A percentile compares a stretch with the other conserved stretches of the same genome.
Conservation (phyloP, 805 yeast species). For the Pichia deserticola region DNA sequence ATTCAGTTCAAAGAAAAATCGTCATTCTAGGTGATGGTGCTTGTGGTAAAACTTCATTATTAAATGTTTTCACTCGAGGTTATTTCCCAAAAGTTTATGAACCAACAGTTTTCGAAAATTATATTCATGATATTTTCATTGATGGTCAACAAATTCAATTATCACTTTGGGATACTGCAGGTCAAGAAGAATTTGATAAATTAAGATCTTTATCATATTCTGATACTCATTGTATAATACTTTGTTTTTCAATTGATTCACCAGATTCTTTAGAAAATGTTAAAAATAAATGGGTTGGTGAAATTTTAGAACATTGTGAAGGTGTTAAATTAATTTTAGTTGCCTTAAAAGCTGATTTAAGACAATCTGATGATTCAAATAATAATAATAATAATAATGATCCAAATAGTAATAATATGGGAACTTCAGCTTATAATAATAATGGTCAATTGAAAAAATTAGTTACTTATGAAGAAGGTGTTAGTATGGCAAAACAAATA, state of each 20-base stretch:
- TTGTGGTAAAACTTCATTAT: constrained; percentile 92
- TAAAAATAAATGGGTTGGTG: constrained; percentile 94
- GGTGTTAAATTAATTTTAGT: constrained; percentile 92
- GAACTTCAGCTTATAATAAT: constrained; percentile 21
- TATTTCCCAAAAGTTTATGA: constrained; percentile 98
- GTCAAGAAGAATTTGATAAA: constrained; percentile 96
- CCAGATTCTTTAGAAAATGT: constrained; percentile 92
- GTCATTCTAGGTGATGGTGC: constrained; percentile 98
- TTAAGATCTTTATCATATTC: constrained; percentile 86
- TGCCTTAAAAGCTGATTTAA: constrained; percentile 89
- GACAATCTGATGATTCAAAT: constrained; percentile 47
- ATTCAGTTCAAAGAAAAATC: constrained; percentile 73
- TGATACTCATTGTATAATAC: constrained; percentile 95
- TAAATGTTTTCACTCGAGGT: constrained; percentile 94
- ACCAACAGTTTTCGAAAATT: constrained; percentile 96
- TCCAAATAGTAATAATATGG: constrained; percentile 12
- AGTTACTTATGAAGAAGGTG: constrained; percentile 88
- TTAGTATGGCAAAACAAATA: constrained; percentile 82
- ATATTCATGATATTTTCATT: constrained; percentile 92
- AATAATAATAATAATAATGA: constrained; percentile 23
- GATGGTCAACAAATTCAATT: constrained; percentile 90
- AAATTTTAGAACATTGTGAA: constrained; percentile 93
- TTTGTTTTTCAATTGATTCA: constrained; percentile 92
- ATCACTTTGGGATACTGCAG: constrained; percentile 98
- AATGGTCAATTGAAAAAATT: constrained; percentile 36